A percentile compares a stretch with the other conserved stretches of the same genome.
These are phyloP conservation scores for Bonia amplexicaulis DNA, from an alignment of 176 grass and related monocot species.

Conservation along the genomic window DNA sequence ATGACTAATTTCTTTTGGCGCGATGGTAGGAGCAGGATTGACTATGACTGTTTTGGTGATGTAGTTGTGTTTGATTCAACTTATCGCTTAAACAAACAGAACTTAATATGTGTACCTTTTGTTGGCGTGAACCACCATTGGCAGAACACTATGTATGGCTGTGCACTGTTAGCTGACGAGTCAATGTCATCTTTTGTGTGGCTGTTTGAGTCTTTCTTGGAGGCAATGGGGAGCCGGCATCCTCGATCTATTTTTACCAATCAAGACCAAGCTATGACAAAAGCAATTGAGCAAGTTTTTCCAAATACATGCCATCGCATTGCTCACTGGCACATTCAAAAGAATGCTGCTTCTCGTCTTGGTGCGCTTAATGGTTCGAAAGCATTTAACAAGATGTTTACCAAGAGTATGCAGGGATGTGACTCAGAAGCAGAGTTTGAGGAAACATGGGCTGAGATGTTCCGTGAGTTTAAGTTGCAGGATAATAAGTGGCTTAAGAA, in stretches of 20 bases:
- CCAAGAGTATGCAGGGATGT: conserved; percentile 67
- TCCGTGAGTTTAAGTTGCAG: conserved; percentile 60
- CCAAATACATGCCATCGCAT: conserved; percentile 62
- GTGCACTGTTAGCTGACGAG: conserved; percentile 61
- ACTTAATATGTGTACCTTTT: conserved; percentile 60
- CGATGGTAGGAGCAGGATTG: conserved; percentile 56
- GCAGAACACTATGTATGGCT: conserved; percentile 76
- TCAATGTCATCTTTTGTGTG: conserved; percentile 52
- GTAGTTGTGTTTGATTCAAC: conserved; percentile 75
- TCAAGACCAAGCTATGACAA: conserved; percentile 60
- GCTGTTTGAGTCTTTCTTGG: conserved; percentile 74
- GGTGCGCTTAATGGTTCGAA: conserved; percentile 66
- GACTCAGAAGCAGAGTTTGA: conserved; percentile 65
- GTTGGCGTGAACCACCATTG: conserved; percentile 83
- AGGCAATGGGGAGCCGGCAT: conserved; percentile 58
- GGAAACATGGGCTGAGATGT: conserved; percentile 64
- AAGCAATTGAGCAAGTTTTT: conserved; percentile 67
- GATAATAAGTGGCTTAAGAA: conserved; percentile 86
- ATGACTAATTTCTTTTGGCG: conserved; percentile 80
- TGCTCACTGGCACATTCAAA: conserved; percentile 66
- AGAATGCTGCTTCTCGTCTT: conserved; percentile 61
- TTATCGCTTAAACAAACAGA: conserved; percentile 69
- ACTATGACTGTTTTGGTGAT: conserved; percentile 76
- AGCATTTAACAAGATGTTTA: conserved; percentile 62
- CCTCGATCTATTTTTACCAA: conserved; percentile 71